Percentiles rank a stretch among this genome's conserved stretches.
Evolutionary conservation across 805 yeast species (phyloP).

Genomic region (Starmerella floris): DNA sequence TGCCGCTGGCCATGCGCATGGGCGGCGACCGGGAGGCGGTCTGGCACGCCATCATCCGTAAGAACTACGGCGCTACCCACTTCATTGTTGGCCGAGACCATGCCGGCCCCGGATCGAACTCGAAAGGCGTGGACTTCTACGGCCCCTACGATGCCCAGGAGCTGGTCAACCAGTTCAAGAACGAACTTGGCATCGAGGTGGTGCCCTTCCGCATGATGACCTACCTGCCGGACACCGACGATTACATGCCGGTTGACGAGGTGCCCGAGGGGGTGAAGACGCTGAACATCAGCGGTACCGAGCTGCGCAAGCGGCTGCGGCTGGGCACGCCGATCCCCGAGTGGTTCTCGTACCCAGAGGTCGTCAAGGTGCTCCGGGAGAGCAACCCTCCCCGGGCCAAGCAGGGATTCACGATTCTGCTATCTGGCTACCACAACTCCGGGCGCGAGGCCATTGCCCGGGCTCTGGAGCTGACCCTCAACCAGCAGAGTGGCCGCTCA

Average conservation of each 20-base stretch:
- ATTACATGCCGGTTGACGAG: slow-evolving; percentile 89
- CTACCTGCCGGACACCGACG: slow-evolving; percentile 85
- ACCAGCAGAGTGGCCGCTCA: slow-evolving; percentile 81
- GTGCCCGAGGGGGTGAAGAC: slow-evolving; percentile 70
- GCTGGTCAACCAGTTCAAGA: slow-evolving; percentile 58
- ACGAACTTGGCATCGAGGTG: slow-evolving; percentile 74
- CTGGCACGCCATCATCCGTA: slow-evolving; percentile 95
- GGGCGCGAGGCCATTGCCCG: slow-evolving; percentile 56
- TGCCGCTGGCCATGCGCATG: slow-evolving; percentile 98
- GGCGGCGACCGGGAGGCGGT: slow-evolving; percentile 97
- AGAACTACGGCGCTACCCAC: slow-evolving; percentile 92
- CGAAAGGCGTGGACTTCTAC: slow-evolving; percentile 83
- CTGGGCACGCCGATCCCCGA: slow-evolving; percentile 83
- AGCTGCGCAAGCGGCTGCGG: slow-evolving; percentile 73
- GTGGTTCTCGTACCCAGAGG: slow-evolving; percentile 97
- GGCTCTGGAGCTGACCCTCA: slow-evolving; percentile 79
- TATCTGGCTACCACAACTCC: slow-evolving; percentile 47
- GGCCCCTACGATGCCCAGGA: slow-evolving; percentile 97
- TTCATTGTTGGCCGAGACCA: slow-evolving; percentile 97
- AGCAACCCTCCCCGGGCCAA: slow-evolving; percentile 80
- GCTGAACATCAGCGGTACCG: slow-evolving; percentile 87
- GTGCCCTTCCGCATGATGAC: slow-evolving; percentile 97
- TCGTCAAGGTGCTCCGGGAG: slow-evolving; percentile 78
- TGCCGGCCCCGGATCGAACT: slow-evolving; percentile 88
- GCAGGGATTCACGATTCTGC: slow-evolving; percentile 76